These are phyloP conservation scores for Fraxinus albicans DNA, from an alignment of 305 asterid species.

Conservation along the genomic window DNA sequence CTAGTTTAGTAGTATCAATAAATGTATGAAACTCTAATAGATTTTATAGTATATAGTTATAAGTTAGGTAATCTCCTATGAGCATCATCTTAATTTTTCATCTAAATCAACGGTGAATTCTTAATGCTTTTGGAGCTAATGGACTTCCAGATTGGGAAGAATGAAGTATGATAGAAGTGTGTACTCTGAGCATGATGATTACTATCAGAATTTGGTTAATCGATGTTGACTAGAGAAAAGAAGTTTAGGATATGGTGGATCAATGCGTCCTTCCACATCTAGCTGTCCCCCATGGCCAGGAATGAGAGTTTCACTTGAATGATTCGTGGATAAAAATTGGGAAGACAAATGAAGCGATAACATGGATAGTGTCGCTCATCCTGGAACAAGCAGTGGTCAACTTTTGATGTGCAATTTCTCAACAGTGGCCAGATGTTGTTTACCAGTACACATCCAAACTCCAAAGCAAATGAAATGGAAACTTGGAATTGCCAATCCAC, in stretches of 20 bases:
- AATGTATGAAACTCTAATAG: not conserved
- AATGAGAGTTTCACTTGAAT: not conserved
- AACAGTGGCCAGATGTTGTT: not conserved
- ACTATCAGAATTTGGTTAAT: not conserved
- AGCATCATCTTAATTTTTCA: not conserved
- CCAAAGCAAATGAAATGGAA: not conserved
- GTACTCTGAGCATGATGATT: not conserved
- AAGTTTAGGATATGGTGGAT: not conserved
- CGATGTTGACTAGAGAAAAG: not conserved
- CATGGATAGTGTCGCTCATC: not conserved
- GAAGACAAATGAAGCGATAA: not conserved
- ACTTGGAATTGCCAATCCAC: not conserved
- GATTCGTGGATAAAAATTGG: not conserved
- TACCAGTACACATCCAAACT: not conserved
- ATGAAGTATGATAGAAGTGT: not conserved
- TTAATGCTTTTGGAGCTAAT: not conserved
- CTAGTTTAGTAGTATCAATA: not conserved
- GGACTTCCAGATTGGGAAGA: not conserved
- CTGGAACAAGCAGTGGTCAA: slow-evolving; percentile 1
- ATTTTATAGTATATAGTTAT: not conserved
- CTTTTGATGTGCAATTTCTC: not conserved
- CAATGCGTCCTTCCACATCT: not conserved
- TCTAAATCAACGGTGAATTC: not conserved
- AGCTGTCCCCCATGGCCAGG: not conserved
- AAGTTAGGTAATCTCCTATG: not conserved